Conservation (phyloP, 179 eudicot species). For the Gypsophila paniculata region DNA sequence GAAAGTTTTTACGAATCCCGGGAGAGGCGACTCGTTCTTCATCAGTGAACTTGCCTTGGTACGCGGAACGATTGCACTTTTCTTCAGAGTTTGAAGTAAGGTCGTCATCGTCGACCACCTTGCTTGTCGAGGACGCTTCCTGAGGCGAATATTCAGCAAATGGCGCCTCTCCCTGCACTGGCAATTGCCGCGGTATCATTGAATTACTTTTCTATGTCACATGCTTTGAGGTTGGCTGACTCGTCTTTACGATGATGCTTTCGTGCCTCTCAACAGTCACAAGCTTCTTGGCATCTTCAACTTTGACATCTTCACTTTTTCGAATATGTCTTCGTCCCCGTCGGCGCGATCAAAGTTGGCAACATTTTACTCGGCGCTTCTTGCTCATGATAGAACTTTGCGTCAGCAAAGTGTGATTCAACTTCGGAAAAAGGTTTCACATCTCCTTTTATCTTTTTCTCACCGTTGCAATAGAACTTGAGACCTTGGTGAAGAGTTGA, state of each 20-base stretch:
- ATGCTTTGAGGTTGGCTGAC: background rate
- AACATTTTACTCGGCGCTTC: background rate
- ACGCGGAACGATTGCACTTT: background rate
- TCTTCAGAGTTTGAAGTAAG: no score
- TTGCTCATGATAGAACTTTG: background rate
- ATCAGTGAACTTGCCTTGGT: background rate
- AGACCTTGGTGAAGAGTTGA: slow-evolving; percentile 2
- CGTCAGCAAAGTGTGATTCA: background rate
- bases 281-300: background rate
- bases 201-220: background rate
- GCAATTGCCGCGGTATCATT: no score
- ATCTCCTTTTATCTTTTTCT: background rate
- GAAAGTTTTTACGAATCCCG: background rate
- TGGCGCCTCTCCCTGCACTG: background rate
- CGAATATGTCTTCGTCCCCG: background rate
- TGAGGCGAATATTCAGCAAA: background rate
- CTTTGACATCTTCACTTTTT: background rate
- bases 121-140: background rate
- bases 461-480: background rate
- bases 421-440: background rate
- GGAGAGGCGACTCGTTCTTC: background rate
- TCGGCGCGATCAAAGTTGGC: background rate
- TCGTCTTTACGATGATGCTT: background rate
- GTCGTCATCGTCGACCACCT: background rate
- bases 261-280: background rate